Base-by-base conservation (phyloP, 2,329 filamentous ascomycete species). In the Pseudogymnoascus sp. region DNA sequence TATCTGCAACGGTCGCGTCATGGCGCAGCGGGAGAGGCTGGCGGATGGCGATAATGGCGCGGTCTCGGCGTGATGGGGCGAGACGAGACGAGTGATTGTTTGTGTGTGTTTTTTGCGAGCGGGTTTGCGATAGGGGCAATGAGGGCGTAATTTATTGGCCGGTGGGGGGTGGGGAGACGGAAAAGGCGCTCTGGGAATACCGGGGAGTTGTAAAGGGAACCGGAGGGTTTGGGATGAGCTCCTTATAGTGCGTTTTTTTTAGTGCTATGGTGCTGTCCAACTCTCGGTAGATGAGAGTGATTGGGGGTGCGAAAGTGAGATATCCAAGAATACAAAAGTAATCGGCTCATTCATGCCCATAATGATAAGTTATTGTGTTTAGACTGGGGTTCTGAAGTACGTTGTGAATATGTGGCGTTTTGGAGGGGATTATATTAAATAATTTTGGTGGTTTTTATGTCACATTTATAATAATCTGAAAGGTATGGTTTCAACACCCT, bases 1-100 rank as follows among this genome's bases (percentile, higher is more conserved):
- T 72, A 86, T 88, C 62, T 88, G 85, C 71, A 88, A 88, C 68
- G 80, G 86, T 71, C 77, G 85, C 60, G 85, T 88, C 65, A 88
- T 88, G 78, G 77, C 86, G 62, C 83, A 85, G 72, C 77, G 84
- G 60, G 81, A 85, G 69, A 78, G 81, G 65, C 75, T 87, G 44
- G 70, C 64, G 13, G 73, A 73, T n/a, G 70, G 64, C 19, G 50
- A 56, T 56, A 35, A 56, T 56, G 50, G n/a, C 15, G 17, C 50
- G 1, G 29, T 5, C 29, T 33, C 29, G 29, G 29, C 50, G 50
- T 33, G n/a, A 15, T 33, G 50, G 33, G 33, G 26, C 26, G 26
- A 7, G 26, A 7, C 7, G 26, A 9, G 26, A 26, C 23, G n/a
- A 13, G 26, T 10, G 26, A 11, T 13, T 56, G 29, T 13, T 56